Evolutionary conservation across 768 basidiomycete genomes (phyloP).

Genomic region (Hericium rajendrae): DNA sequence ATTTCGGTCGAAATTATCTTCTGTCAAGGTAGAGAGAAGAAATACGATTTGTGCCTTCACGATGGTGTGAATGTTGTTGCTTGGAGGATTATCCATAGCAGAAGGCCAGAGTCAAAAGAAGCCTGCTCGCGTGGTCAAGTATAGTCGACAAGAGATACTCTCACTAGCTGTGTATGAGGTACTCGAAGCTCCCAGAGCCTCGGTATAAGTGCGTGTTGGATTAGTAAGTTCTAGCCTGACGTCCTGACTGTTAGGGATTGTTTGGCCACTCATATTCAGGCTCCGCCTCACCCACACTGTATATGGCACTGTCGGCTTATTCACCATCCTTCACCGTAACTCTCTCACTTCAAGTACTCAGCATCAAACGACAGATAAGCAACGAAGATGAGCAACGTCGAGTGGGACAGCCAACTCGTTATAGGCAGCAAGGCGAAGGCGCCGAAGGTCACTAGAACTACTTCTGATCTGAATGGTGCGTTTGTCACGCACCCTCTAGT

Average conservation of each 20-base stretch:
- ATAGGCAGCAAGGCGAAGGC: slow-evolving; percentile 60
- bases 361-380: no score
- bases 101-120: slow-evolving; percentile 37
- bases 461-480: slow-evolving; percentile 47
- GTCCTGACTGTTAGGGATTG: no score
- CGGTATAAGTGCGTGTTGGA: no score
- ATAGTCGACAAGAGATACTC: no score
- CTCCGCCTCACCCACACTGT: no score
- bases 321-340: no score
- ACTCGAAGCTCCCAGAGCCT: no score
- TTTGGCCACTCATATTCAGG: no score
- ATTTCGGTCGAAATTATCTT: slow-evolving; percentile 94
- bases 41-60: slow-evolving; percentile 98
- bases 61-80: slow-evolving; percentile 81
- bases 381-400: slow-evolving; percentile 25
- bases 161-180: no score
- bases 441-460: slow-evolving; percentile 56
- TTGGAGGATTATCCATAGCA: slow-evolving; percentile 81
- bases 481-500: slow-evolving; percentile 5
- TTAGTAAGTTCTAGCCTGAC: no score
- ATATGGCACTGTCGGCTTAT: no score
- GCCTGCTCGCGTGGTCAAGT: no score
- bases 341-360: not conserved
- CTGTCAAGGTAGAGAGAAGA: slow-evolving; percentile 88
- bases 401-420: slow-evolving; percentile 66